Base-by-base conservation (phyloP, 441 rosid species). In the Populus hybrid region DNA sequence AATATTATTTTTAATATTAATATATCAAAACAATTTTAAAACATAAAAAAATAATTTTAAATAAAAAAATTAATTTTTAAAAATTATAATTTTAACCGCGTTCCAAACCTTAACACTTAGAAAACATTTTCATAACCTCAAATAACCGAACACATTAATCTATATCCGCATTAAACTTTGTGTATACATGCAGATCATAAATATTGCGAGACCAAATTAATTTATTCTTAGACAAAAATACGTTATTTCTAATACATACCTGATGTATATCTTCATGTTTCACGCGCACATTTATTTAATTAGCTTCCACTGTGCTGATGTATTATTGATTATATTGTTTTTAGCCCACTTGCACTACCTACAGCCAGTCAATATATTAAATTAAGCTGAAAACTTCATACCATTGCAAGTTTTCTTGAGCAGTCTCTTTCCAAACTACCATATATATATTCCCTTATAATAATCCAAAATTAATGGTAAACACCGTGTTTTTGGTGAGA, bases 401-500 rank as follows among this genome's bases (percentile, higher is more conserved):
- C 30, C 0, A 54, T 34, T 67, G 6, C 34, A 69, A 26, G 21
- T 40, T 40, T 40, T 40, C 50, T 67, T 26, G 8, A 42, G 46
- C 40, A 28, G 14, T 24, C 28, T 12, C 46, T 54, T 36, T 23
- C 64, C 21, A n/a, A 74, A 61, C 64, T 28, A 23, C 8, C 12
- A 18, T 2, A 69, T 8, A 5, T 12, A n/a, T 6, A 35, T 9
- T 18, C 30, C 67, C 64, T 35, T 16, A 26, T 10, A 76, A 34
- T 12, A 54, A 28, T 12, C 20, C 24, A 69, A 68, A 32, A n/a
- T 7, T 73, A 72, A 68, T 8, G 23, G 35, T 32, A 36, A 59
- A n/a, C 59, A 66, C 83, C 86, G 84, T 42, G 88, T 84, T 78
- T 83, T 76, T 73, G 85, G 86, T 84, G 83, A 79, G 74, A 77